Evolutionary conservation across 1,284 basidiomycete genomes (phyloP), one percentile per base, ranked within the genome.

Genomic region (Ceratobasidium sp.): DNA sequence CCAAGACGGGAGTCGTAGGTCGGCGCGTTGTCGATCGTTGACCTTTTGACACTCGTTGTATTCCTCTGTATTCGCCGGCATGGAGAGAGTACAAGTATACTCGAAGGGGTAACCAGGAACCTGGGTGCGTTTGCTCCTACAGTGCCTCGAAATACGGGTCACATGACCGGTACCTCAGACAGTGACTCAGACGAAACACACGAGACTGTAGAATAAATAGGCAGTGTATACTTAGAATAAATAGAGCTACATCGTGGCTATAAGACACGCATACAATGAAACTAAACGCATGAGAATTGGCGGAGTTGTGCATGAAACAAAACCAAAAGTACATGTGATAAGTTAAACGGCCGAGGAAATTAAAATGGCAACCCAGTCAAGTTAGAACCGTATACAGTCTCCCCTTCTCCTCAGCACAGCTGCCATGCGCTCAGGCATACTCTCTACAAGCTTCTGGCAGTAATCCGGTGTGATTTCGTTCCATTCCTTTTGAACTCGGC

Each of bases 371-470:
- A 56, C n/a, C 17, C 10, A 10, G 26, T 33, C 54, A 57, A 26
- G 10, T 33, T 26, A 57, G 54, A 13, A 33, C 26, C 13, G 2
- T 26, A 57, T 57, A 28, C 26, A 12, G 3, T 12, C 54, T 13
- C 54, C 54, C 54, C 4, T 57, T 0, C 10, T 54, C 44, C 48
- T 65, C 50, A 71, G n/a, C 1, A 77, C 75, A 17, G 17, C 20
- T 12, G 42, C 28, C 57, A 77, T 57, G 13, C 76, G 33, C 26
- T 61, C 28, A 1, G 78, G 78, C 78, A 79, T 79, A 42, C 68
- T 71, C 12, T 77, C 52, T 6, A 77, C 20, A 2, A 79, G 40
- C 20, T 44, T 65, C 46, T 66, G 28, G 28, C 66, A 71, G 20
- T 48, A 75, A 33, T 69, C 64, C 20, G 23, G 38, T 13, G 17